phyloP scores from a whole-genome alignment of 225 moss, liverwort and hornwort genomes.

The Thuidium tamariscinum region DNA sequence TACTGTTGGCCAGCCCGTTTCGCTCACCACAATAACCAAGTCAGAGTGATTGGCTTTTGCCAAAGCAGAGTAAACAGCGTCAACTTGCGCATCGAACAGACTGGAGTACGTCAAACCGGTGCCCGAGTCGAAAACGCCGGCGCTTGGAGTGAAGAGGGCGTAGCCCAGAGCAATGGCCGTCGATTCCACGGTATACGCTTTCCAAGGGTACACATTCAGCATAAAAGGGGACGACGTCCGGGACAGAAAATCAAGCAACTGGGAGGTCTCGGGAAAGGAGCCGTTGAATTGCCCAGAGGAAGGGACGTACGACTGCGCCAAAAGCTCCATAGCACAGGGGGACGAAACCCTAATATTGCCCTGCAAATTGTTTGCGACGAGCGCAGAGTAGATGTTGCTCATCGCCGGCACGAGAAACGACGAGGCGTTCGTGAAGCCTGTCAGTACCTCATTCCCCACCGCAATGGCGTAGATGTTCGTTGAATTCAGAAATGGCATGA shows the following conservation, averaged over 20 bases:
- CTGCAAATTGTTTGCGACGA: constrained; percentile 35
- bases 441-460: constrained; percentile 58
- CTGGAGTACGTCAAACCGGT: constrained; percentile 43
- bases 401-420: constrained; percentile 53
- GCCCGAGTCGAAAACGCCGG: constrained; percentile 30
- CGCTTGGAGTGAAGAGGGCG: constrained; percentile 40
- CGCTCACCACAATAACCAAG: constrained; percentile 45
- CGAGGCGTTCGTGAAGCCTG: background rate
- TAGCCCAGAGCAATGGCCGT: constrained; percentile 37
- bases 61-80: constrained; percentile 62
- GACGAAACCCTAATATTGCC: constrained; percentile 46
- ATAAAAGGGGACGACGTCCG: constrained; percentile 40
- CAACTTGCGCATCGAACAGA: constrained; percentile 61
- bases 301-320: constrained; percentile 45
- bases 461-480: constrained; percentile 43
- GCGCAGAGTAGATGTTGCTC: constrained; percentile 42
- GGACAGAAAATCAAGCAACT: constrained; percentile 40
- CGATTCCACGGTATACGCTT: constrained; percentile 49
- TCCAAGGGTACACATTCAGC: constrained; percentile 72
- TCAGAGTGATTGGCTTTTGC: constrained; percentile 33
- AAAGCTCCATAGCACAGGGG: constrained; percentile 39
- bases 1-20: constrained; percentile 66
- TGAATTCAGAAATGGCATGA: constrained; percentile 24
- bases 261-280: background rate
- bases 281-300: constrained; percentile 32